phyloP scores from a whole-genome alignment of 225 moss, liverwort and hornwort genomes.

The Sphagnum contortum region DNA sequence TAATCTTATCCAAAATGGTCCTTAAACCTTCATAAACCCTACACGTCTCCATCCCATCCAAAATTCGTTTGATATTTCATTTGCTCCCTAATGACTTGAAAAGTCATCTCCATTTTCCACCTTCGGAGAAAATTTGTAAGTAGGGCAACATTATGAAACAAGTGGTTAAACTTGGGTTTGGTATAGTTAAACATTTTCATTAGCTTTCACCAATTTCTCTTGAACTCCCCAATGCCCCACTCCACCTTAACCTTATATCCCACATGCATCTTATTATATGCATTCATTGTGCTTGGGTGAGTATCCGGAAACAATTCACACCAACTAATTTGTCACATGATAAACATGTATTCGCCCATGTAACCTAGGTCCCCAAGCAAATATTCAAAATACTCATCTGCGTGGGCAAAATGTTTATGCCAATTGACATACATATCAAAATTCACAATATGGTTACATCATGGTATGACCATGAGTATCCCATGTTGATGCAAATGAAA shows the following conservation, averaged over 20 bases:
- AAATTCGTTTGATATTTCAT: no score
- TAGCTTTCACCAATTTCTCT: background rate
- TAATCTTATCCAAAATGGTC: no score
- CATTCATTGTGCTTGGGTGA: background rate
- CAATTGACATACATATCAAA: background rate
- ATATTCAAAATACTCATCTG: background rate
- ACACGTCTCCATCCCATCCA: no score
- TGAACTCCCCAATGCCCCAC: constrained; percentile 1
- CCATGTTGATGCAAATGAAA: background rate
- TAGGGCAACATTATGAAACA: no score
- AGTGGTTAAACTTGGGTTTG: no score
- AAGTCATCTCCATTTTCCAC: no score
- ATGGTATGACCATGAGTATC: background rate
- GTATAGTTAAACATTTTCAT: no score
- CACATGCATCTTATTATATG: constrained; percentile 4
- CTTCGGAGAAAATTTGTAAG: no score
- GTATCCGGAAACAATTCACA: background rate
- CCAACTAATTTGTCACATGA: background rate
- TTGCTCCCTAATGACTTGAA: no score
- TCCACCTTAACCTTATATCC: background rate
- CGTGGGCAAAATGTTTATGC: background rate
- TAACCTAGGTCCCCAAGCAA: background rate
- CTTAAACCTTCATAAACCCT: no score
- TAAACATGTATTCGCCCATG: background rate
- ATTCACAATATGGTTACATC: background rate